These are phyloP conservation scores for Penicillium ucsense DNA, from an alignment of 495 filamentous ascomycete species.

Conservation along the genomic window DNA sequence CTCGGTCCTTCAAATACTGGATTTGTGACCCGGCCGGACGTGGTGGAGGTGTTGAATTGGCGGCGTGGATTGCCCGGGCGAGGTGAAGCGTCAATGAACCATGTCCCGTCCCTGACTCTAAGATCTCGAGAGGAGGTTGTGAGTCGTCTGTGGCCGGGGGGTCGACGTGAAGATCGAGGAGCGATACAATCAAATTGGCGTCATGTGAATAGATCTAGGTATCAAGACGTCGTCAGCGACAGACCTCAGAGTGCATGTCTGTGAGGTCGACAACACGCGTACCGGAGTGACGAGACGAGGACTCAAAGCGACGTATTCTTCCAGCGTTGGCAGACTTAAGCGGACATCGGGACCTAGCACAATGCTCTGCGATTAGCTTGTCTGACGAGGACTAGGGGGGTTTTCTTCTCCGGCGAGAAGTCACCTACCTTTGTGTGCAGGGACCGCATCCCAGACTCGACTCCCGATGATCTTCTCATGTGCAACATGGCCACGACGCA, in stretches of 20 bases:
- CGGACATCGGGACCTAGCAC: conserved; percentile 36
- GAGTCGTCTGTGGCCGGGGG: conserved; percentile 22
- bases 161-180: conserved; percentile 61
- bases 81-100: conserved; percentile 66
- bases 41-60: conserved; percentile 43
- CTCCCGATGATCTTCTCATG: conserved; percentile 59
- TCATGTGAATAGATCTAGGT: conserved; percentile 63
- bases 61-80: conserved; percentile 64
- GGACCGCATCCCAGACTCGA: conserved; percentile 43
- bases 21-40: conserved; percentile 28
- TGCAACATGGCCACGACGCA: conserved; percentile 39
- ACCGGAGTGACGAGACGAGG: conserved; percentile 65
- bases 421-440: conserved; percentile 37
- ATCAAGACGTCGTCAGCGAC: conserved; percentile 11
- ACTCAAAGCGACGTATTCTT: conserved; percentile 57
- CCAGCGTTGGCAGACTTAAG: conserved; percentile 53
- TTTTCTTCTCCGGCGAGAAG: too few relatives aligned
- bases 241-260: background rate
- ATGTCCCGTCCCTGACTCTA: conserved; percentile 76
- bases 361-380: too few relatives aligned
- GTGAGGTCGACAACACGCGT: conserved; percentile 14
- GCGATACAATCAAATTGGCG: conserved; percentile 58
- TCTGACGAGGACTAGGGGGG: too few relatives aligned
- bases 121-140: conserved; percentile 47
- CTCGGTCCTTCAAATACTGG: conserved; percentile 22